phyloP scores from a whole-genome alignment of 208 protist species.

The Wallacemonas sp. region DNA sequence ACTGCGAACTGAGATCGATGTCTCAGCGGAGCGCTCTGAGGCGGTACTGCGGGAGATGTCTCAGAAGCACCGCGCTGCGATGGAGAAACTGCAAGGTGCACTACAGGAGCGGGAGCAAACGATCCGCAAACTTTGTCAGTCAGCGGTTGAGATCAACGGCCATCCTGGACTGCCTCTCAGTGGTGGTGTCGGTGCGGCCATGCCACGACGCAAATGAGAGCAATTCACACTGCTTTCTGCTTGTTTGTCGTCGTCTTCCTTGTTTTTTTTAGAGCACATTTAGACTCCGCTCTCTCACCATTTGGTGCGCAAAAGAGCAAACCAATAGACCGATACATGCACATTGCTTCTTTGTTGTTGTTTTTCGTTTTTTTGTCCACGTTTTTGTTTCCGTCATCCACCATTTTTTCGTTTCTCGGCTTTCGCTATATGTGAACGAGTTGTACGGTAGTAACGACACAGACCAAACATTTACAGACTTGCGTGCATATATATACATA shows the following conservation, averaged over 20 bases:
- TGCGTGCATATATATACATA: too few species aligned
- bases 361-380: conserved; percentile 5
- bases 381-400: background rate
- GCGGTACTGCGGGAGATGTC: conserved; percentile 40
- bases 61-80: conserved; percentile 36
- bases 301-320: too few species aligned
- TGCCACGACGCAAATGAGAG: background rate
- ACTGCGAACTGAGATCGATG: conserved; percentile 53
- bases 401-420: background rate
- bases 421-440: too few species aligned
- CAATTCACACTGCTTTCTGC: background rate
- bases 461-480: too few species aligned
- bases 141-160: conserved; percentile 15
- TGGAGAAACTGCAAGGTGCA: conserved; percentile 51
- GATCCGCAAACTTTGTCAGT: conserved; percentile 57
- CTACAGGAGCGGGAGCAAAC: conserved; percentile 71
- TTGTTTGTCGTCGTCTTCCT: background rate
- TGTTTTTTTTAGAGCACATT: conserved; percentile 12
- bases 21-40: conserved; percentile 44
- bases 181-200: background rate
- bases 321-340: conserved; percentile 8
- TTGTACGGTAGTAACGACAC: too few species aligned
- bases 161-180: conserved; percentile 8
- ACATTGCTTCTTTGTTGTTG: conserved; percentile 11
- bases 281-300: too few species aligned